A percentile compares a stretch with the other conserved stretches of the same genome.
Conservation (phyloP, 225 moss, liverwort and hornwort species). For the Bryum argenteum region DNA sequence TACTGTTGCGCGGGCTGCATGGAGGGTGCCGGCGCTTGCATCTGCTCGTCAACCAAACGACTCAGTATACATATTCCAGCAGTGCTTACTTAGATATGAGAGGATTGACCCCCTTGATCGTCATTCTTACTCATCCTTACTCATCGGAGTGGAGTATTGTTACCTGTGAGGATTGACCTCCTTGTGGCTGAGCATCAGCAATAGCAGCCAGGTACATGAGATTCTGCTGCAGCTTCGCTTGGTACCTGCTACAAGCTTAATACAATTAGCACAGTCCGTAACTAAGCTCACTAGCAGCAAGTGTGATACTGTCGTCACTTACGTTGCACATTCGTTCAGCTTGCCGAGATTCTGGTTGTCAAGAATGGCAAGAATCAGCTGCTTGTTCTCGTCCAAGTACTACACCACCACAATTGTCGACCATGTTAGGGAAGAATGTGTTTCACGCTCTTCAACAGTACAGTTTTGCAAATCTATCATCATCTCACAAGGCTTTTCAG, state of each 20-base stretch:
- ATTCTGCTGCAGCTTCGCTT: constrained; percentile 71
- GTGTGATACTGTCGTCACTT: constrained; percentile 23
- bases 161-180: constrained; percentile 61
- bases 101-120: too few relatives aligned
- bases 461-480: too few relatives aligned
- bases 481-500: too few relatives aligned
- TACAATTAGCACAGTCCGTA: constrained; percentile 10
- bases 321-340: constrained; percentile 65
- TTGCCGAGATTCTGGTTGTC: constrained; percentile 67
- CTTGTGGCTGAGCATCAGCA: constrained; percentile 67
- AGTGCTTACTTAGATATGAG: too few relatives aligned
- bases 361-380: constrained; percentile 65
- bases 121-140: too few relatives aligned
- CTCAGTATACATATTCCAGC: too few relatives aligned
- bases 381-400: constrained; percentile 72
- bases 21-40: constrained; percentile 60
- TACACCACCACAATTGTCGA: constrained; percentile 20
- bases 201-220: constrained; percentile 67
- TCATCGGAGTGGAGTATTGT: not conserved
- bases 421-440: constrained; percentile 3
- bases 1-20: constrained; percentile 65
- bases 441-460: too few relatives aligned
- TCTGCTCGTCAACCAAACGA: constrained; percentile 19
- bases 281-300: not conserved
- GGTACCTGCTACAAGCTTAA: constrained; percentile 50